phyloP scores from a whole-genome alignment of 805 yeast genomes.

The Candida takata region DNA sequence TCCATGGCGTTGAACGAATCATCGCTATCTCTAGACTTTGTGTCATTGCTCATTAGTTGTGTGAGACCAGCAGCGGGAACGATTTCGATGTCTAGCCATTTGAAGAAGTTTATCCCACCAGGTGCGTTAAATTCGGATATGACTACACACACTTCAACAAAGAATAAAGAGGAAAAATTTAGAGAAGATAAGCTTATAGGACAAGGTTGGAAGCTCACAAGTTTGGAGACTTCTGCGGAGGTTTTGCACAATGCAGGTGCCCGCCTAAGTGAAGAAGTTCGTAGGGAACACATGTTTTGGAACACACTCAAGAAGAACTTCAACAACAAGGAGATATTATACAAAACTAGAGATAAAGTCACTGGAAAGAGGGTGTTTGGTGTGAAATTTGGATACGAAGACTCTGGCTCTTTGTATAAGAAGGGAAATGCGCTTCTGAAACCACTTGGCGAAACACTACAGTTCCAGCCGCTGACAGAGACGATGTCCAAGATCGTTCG shows the following conservation, averaged over 20 bases:
- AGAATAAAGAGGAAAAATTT: constrained; percentile 18
- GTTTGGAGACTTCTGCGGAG: constrained; percentile 48
- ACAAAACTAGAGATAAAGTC: constrained; percentile 55
- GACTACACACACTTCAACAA: constrained; percentile 17
- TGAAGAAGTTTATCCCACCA: constrained; percentile 64
- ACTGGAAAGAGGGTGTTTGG: constrained; percentile 53
- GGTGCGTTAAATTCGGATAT: constrained; percentile 57
- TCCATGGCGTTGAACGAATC: constrained; percentile 80
- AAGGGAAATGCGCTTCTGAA: constrained; percentile 70
- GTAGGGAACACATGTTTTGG: constrained; percentile 67
- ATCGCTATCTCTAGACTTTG: constrained; percentile 79
- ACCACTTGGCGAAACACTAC: constrained; percentile 39
- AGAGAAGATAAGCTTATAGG: constrained; percentile 24
- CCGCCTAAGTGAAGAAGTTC: constrained; percentile 46
- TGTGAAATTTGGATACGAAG: constrained; percentile 86
- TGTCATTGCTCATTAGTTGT: constrained; percentile 73
- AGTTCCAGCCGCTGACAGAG: constrained; percentile 7
- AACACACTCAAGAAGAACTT: constrained; percentile 28
- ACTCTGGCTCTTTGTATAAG: constrained; percentile 73
- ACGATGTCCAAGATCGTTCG: constrained; percentile 41
- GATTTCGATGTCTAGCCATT: constrained; percentile 80
- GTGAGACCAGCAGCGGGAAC: constrained; percentile 81
- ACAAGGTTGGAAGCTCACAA: constrained; percentile 78
- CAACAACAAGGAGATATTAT: constrained; percentile 50
- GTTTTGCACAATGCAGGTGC: constrained; percentile 45